Percentiles rank a stretch among this genome's conserved stretches.
Evolutionary conservation across 768 basidiomycete genomes (phyloP).

Genomic region (Tricholoma sp.): DNA sequence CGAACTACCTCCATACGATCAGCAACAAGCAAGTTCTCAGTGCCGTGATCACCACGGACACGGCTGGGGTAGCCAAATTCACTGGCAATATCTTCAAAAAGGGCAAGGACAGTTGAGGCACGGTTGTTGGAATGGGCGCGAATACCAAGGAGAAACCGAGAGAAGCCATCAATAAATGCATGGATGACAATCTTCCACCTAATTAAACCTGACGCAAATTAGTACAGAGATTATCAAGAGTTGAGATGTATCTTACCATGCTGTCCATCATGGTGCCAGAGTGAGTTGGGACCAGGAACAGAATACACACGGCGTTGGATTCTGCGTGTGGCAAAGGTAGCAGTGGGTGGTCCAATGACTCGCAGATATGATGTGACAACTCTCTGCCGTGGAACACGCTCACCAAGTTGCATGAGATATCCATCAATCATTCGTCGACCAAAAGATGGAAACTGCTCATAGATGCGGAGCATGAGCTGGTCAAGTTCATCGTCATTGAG

Average conservation of each 20-base stretch:
- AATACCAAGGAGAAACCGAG: conserved; percentile 27
- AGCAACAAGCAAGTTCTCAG: conserved; percentile 29
- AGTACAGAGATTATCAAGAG: not conserved
- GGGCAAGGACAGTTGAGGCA: conserved; percentile 29
- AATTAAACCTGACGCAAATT: conserved; percentile 21
- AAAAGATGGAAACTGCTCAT: conserved; percentile 16
- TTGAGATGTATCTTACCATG: conserved; percentile 18
- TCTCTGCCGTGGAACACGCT: conserved; percentile 12
- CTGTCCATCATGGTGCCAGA: conserved; percentile 30
- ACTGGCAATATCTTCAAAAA: conserved; percentile 24
- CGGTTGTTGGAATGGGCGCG: conserved; percentile 35
- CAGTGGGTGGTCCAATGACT: conserved; percentile 12
- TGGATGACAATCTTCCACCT: conserved; percentile 27
- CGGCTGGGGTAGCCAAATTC: conserved; percentile 28
- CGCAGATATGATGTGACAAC: conserved; percentile 17
- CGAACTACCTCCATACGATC: conserved; percentile 20
- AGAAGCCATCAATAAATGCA: conserved; percentile 26
- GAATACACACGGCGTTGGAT: conserved; percentile 19
- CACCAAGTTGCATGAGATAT: conserved; percentile 9
- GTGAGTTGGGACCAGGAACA: conserved; percentile 22
- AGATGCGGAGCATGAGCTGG: conserved; percentile 10
- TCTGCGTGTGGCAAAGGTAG: conserved; percentile 6
- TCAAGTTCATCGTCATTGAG: conserved; percentile 15
- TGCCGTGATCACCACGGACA: conserved; percentile 28
- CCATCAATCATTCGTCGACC: conserved; percentile 20